Evolutionary conservation across 202 grass and related monocot species (phyloP), one percentile per base, ranked within the genome.

Genomic region (Setaria viridis): DNA sequence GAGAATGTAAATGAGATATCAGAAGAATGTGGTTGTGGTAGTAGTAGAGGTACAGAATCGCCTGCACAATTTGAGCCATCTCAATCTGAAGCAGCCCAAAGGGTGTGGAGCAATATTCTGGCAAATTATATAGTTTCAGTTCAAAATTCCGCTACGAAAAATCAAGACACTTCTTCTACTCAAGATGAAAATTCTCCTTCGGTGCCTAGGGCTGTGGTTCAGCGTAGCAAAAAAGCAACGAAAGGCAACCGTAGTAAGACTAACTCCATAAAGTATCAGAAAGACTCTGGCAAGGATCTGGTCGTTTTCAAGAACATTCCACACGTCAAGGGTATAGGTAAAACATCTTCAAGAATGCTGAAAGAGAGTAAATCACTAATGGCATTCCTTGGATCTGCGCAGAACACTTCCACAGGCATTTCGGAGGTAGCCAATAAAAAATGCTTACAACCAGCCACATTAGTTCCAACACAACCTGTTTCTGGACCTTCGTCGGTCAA

Each of bases 91-190:
- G 79, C 37, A 63, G 8, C 13, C 2, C 43, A 77, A 78, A 70
- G 73, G 55, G 54, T n/a, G 33, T 88, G 86, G 86, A 78, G 80
- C 65, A 88, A 55, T 77, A 15, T 70, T 70, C 58, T 88, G 55
- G 59, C 43, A 88, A 25, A 78, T 83, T 78, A 88, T 77, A 88
- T 88, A 63, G 54, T 59, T 59, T 69, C 86, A 45, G 10, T 77
- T 83, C 63, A 82, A 15, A 82, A 70, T 25, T 63, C 16, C 25
- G 16, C 43, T 63, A 9, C 50, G 34, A 63, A 32, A 60, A 59
- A 83, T 32, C 64, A 77, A 62, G 45, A 63, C 62, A 46, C 62
- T 76, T 65, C 85, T 73, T 55, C 49, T 75, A 62, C 59, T 82
- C 79, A 77, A 78, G 34, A 63, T 68, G 72, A 63, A 42, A 78